phyloP scores from a whole-genome alignment of 768 basidiomycete species.

The Boletus barrowsii region DNA sequence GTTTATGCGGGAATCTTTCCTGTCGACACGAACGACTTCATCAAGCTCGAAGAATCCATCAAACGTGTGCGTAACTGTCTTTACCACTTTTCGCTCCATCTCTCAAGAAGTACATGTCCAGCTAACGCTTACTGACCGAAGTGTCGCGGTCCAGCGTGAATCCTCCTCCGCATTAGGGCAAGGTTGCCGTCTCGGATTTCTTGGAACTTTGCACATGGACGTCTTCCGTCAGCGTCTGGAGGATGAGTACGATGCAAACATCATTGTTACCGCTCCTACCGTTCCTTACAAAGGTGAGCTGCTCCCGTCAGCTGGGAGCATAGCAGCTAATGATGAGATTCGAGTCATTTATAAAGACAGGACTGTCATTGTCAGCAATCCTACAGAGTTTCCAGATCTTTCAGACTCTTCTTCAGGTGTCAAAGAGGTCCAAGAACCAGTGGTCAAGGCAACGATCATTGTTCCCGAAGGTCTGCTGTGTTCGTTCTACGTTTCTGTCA shows the following conservation, averaged over 20 bases:
- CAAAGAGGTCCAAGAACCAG: constrained; percentile 82
- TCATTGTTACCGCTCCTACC: constrained; percentile 94
- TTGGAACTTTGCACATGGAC: constrained; percentile 96
- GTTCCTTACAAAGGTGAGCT: constrained; percentile 82
- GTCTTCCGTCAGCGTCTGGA: constrained; percentile 94
- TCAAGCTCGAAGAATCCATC: constrained; percentile 94
- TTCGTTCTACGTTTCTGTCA: background rate
- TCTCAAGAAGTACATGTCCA: constrained; percentile 29
- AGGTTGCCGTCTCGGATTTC: constrained; percentile 91
- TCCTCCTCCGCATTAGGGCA: constrained; percentile 93
- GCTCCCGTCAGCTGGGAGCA: background rate
- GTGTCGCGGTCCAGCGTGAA: constrained; percentile 88
- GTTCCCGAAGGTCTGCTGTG: constrained; percentile 74
- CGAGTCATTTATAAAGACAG: constrained; percentile 74
- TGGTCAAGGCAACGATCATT: constrained; percentile 91
- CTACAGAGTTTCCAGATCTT: constrained; percentile 91
- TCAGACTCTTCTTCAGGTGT: constrained; percentile 58
- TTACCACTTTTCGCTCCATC: constrained; percentile 1
- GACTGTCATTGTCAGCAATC: constrained; percentile 75
- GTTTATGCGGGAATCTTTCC: constrained; percentile 96
- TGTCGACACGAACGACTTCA: constrained; percentile 85
- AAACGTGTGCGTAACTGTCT: constrained; percentile 56
- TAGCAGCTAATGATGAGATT: background rate
- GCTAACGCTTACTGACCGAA: constrained; percentile 84
- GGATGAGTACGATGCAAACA: constrained; percentile 93